Evolutionary conservation across 176 grass and related monocot genomes (phyloP).

Genomic region (Cenchrus americanus): DNA sequence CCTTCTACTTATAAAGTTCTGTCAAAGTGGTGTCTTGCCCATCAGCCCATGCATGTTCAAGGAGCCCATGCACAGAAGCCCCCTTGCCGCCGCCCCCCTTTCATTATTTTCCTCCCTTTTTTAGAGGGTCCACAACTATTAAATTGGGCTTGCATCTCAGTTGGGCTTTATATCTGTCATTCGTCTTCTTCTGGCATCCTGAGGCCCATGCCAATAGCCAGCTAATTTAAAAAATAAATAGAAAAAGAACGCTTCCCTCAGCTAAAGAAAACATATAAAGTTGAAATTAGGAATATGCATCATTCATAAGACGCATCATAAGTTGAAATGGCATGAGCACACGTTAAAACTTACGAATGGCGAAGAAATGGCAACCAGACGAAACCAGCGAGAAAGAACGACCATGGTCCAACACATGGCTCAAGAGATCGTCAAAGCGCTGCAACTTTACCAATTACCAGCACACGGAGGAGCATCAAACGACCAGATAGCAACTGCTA

Average conservation of each 20-base stretch:
- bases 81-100: no score
- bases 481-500: background rate
- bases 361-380: background rate
- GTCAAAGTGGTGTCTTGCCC: background rate
- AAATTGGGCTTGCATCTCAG: background rate
- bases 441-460: background rate
- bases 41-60: background rate
- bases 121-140: background rate
- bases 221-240: background rate
- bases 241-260: no score
- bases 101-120: background rate
- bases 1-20: no score
- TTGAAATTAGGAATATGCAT: no score
- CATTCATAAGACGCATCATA: background rate
- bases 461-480: conserved; percentile 13
- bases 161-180: background rate
- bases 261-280: background rate
- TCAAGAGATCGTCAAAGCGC: background rate
- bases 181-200: background rate
- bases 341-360: background rate
- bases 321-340: no score
- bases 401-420: background rate
- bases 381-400: background rate
- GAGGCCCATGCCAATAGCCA: background rate
- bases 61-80: no score